Base-by-base conservation (phyloP, 1,284 basidiomycete species). In the Cerrena zonata region DNA sequence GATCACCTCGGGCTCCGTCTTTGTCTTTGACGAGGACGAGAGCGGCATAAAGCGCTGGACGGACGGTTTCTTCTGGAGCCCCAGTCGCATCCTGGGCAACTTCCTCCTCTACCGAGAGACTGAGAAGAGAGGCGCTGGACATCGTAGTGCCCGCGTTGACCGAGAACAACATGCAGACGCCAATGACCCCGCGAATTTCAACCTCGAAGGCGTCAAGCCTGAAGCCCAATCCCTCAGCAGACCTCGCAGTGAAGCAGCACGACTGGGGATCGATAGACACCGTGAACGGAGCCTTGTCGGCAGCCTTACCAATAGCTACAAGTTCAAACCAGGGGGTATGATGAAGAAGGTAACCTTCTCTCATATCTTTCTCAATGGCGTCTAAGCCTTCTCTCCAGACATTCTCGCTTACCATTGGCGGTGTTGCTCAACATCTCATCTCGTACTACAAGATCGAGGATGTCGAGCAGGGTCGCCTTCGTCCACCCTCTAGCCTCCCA, bases 1-100 rank as follows among this genome's bases (percentile, higher is more conserved):
- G 82, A 95, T 99, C 64, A 83, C 85, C 25, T 93, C 89, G 5
- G 95, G 95, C 51, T 89, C 90, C 2, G 91, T 99, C 26, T 99
- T 97, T 63, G 94, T 98, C 53, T 98, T 98, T 65, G 93, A 99
- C 68, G 94, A 97, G 73, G 86, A 91, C 60, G 93, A 97, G 69
- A 93, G 91, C 61, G 94, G 94, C 34, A 98, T 99, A 75, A 97
- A 96, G 73, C 80, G 95, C 46, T 98, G 95, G 94, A 99, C 95
- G 0, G 94, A 99, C 69, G 94, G 94, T 4, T 86, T 92, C 66
- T 89, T 91, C 62, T 98, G 94, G 95, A 85, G 82, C 56, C 87
- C 86, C 1, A 84, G 85, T 53, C 76, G 91, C 45, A 94, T 97
- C 40, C 75, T 97, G 43, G 91, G 91, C 63, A 98, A 98, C 70